Percentiles rank a stretch among this genome's conserved stretches.
Conservation (phyloP, 1,284 basidiomycete genomes). For the Amylostereum areolatum region DNA sequence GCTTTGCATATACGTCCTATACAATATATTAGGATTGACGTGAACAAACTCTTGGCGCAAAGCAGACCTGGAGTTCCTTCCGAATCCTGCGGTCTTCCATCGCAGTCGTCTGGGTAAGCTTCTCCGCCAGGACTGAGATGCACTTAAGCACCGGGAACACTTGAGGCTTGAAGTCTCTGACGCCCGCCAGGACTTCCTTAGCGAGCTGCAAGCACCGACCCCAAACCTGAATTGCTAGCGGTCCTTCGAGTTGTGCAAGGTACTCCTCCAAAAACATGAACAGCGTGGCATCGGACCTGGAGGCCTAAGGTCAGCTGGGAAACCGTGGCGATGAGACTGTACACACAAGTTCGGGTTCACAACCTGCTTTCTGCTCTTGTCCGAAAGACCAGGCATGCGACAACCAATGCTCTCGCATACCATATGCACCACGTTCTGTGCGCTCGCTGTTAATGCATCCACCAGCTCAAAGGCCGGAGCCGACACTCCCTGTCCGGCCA, state of each 20-base stretch:
- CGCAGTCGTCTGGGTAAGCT: conserved; percentile 82
- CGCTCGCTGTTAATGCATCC: conserved; percentile 78
- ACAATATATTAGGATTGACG: conserved; percentile 1
- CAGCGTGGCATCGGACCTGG: conserved; percentile 59
- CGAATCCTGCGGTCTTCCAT: conserved; percentile 85
- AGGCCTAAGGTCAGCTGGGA: conserved; percentile 3
- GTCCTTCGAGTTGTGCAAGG: conserved; percentile 78
- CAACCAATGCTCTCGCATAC: conserved; percentile 77
- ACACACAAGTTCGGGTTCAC: conserved; percentile 65
- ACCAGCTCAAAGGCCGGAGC: conserved; percentile 76
- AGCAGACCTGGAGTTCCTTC: conserved; percentile 79
- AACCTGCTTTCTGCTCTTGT: conserved; percentile 51
- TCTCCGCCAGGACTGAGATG: conserved; percentile 74
- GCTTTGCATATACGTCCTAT: conserved; percentile 79
- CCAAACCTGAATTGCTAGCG: conserved; percentile 92
- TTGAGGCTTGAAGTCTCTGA: conserved; percentile 62
- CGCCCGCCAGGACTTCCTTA: conserved; percentile 67
- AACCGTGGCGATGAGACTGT: not conserved
- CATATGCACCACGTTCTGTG: conserved; percentile 87
- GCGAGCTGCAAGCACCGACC: conserved; percentile 70
- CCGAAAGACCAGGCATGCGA: conserved; percentile 46
- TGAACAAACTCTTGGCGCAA: not conserved
- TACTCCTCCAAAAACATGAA: conserved; percentile 91
- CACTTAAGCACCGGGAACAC: conserved; percentile 74
- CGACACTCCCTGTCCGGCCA: conserved; percentile 22